These are phyloP conservation scores for Lineolata rhizophorae DNA, from an alignment of 495 filamentous ascomycete genomes.

Conservation along the genomic window DNA sequence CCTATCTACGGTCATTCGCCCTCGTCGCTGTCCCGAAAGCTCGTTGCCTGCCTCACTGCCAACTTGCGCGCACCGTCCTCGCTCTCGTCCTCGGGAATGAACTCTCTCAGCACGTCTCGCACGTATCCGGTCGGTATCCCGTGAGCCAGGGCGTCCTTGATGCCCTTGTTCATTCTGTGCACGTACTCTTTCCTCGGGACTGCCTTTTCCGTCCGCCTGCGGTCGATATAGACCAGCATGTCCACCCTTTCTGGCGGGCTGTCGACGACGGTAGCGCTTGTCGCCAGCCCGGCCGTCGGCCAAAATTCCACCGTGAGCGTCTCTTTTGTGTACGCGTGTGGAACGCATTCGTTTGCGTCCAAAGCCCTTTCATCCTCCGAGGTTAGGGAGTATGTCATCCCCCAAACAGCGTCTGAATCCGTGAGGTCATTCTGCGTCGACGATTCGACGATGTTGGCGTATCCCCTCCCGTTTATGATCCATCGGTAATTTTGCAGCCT, in stretches of 20 bases:
- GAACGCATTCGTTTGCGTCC: constrained; percentile 37
- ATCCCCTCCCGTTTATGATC: constrained; percentile 45
- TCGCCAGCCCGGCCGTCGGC: constrained; percentile 1
- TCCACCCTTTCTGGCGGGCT: constrained; percentile 4
- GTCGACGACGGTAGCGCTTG: neutral
- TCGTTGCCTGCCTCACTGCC: constrained; percentile 13
- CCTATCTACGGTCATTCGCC: too few species aligned
- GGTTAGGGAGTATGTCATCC: constrained; percentile 29
- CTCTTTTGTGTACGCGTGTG: constrained; percentile 28
- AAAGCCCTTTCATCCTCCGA: constrained; percentile 23
- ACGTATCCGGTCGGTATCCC: constrained; percentile 37
- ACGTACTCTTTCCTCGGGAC: constrained; percentile 41
- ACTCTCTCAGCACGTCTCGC: constrained; percentile 31
- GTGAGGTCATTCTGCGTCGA: neutral
- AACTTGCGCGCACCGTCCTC: constrained; percentile 1
- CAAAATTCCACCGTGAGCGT: constrained; percentile 20
- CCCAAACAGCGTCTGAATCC: constrained; percentile 19
- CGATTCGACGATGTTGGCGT: constrained; percentile 39
- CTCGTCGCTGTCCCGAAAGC: constrained; percentile 12
- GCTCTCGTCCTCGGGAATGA: constrained; percentile 22
- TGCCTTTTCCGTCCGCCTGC: constrained; percentile 18
- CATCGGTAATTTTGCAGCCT: constrained; percentile 33
- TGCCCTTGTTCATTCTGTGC: constrained; percentile 41
- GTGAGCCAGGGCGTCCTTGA: constrained; percentile 32
- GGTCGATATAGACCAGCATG: constrained; percentile 38